A percentile compares a stretch with the other conserved stretches of the same genome.
Conservation (phyloP, 2,329 filamentous ascomycete species). For the Alternaria rosae region DNA sequence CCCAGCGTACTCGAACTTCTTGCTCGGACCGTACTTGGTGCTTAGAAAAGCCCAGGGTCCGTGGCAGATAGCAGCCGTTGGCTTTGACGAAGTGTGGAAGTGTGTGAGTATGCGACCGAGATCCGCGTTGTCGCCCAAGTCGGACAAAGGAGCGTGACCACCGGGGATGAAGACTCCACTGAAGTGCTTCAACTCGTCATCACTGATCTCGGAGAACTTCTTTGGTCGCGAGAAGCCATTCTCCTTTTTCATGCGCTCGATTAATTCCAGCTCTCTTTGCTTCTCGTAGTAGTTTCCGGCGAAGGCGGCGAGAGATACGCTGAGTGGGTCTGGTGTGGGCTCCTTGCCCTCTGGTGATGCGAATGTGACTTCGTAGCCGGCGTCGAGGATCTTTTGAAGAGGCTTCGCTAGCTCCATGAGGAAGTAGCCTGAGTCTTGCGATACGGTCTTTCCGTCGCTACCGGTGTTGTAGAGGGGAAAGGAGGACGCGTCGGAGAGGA, state of each 20-base stretch:
- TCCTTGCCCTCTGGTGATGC: constrained; percentile 55
- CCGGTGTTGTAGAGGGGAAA: constrained; percentile 39
- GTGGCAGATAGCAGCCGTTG: constrained; percentile 57
- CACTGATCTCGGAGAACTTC: constrained; percentile 50
- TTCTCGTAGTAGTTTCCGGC: constrained; percentile 58
- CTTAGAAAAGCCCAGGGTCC: constrained; percentile 56
- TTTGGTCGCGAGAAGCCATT: constrained; percentile 53
- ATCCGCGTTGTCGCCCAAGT: constrained; percentile 53
- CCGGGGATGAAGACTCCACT: constrained; percentile 56
- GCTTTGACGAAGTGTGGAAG: constrained; percentile 53
- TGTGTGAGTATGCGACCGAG: constrained; percentile 53
- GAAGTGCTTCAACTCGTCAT: constrained; percentile 51
- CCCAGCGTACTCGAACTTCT: constrained; percentile 55
- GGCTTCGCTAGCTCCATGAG: constrained; percentile 46
- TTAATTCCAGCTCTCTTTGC: constrained; percentile 50
- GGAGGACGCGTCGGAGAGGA: constrained; percentile 55
- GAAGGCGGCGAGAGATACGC: constrained; percentile 53
- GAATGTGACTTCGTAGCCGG: constrained; percentile 55
- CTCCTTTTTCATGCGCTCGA: constrained; percentile 56
- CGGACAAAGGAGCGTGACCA: constrained; percentile 55
- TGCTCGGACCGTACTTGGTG: constrained; percentile 47
- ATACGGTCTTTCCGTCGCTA: constrained; percentile 32
- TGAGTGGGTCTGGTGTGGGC: constrained; percentile 54
- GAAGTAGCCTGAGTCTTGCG: constrained; percentile 42
- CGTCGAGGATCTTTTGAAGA: constrained; percentile 36